Conservation (phyloP, 2,329 filamentous ascomycete species). For the Epichloe bromicola region DNA sequence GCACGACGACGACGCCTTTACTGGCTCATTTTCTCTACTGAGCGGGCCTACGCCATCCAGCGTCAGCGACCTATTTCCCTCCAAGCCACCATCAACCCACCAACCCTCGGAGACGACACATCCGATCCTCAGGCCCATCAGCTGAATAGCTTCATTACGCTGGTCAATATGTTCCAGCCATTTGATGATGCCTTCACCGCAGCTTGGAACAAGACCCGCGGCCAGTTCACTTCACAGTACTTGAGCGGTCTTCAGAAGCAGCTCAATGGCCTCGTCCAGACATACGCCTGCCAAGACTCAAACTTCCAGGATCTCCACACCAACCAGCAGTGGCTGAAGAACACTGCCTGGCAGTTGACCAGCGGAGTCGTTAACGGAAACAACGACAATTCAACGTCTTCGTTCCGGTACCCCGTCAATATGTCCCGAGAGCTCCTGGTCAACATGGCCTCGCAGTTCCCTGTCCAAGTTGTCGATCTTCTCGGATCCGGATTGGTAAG, state of each 20-base stretch:
- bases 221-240: conserved; percentile 43
- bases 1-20: conserved; percentile 54
- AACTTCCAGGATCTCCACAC: conserved; percentile 41
- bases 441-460: conserved; percentile 57
- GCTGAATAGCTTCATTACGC: conserved; percentile 42
- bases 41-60: conserved; percentile 62
- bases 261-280: conserved; percentile 40
- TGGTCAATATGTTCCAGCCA: conserved; percentile 50
- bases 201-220: conserved; percentile 53
- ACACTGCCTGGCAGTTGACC: conserved; percentile 49
- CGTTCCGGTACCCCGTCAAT: conserved; percentile 50
- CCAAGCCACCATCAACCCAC: conserved; percentile 54
- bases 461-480: conserved; percentile 62
- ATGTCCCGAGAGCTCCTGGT: conserved; percentile 49
- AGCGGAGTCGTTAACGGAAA: conserved; percentile 33
- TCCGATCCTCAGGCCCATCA: conserved; percentile 40
- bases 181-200: conserved; percentile 53
- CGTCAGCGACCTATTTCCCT: conserved; percentile 57
- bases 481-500: conserved; percentile 61
- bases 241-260: conserved; percentile 49
- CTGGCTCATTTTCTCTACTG: conserved; percentile 60
- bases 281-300: conserved; percentile 38
- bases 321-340: conserved; percentile 54
- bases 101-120: conserved; percentile 47
- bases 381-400: conserved; percentile 41